These are phyloP conservation scores for Sclerotinia sclerotiorum DNA, from an alignment of 2,329 filamentous ascomycete species.

Conservation along the genomic window DNA sequence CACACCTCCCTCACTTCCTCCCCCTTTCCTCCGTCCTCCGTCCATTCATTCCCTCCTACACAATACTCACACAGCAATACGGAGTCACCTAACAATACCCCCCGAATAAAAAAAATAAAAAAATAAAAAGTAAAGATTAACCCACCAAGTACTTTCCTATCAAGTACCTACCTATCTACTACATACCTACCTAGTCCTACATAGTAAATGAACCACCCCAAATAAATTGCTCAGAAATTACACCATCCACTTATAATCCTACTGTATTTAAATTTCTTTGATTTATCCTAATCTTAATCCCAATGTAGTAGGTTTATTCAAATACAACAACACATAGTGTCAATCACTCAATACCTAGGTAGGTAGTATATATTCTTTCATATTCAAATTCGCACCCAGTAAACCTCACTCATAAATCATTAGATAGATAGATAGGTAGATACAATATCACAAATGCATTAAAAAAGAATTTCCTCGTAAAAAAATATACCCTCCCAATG, in stretches of 20 bases:
- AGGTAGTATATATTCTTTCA: background rate
- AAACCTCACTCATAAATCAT: background rate
- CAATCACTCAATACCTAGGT: background rate
- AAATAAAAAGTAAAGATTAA: no score
- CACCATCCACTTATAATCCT: background rate
- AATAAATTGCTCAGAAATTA: background rate
- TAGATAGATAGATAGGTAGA: background rate
- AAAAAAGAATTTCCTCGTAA: conserved; percentile 10
- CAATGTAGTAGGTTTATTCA: background rate
- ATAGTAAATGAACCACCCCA: background rate
- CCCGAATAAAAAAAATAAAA: no score
- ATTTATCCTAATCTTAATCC: no score
- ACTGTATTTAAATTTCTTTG: background rate
- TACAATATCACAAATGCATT: conserved; percentile 4
- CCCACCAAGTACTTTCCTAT: no score
- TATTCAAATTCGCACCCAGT: background rate
- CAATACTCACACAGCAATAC: no score
- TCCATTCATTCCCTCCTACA: no score
- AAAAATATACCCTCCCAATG: conserved; percentile 23
- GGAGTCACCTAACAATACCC: no score
- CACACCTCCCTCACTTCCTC: no score
- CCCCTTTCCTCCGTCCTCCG: no score
- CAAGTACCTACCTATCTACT: no score
- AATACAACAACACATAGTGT: background rate
- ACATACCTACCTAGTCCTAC: no score